These are phyloP conservation scores for Lepidium aucheri DNA, from an alignment of 345 rosid genomes.

Conservation along the genomic window DNA sequence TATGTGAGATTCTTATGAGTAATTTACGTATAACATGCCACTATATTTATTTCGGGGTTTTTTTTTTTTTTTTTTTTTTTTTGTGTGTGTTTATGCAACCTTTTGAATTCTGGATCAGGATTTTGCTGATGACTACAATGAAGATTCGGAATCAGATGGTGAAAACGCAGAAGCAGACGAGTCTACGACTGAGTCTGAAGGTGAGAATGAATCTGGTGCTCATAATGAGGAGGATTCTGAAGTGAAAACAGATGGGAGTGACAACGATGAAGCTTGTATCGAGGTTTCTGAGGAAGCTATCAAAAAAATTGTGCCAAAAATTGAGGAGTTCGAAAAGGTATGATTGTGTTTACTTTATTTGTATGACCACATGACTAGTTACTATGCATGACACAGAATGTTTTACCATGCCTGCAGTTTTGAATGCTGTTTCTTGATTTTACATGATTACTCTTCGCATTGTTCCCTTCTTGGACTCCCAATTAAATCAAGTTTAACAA, in stretches of 20 bases:
- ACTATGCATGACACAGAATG: not conserved
- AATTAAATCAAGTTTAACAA: not conserved
- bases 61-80: not conserved
- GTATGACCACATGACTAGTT: not conserved
- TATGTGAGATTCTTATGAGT: slow-evolving; percentile 58
- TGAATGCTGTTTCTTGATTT: not conserved
- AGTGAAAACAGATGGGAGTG: slow-evolving; percentile 63
- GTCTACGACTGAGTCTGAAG: slow-evolving; percentile 68
- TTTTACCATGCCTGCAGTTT: not conserved
- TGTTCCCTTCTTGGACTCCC: not conserved
- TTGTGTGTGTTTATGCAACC: not conserved
- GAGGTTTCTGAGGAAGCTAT: slow-evolving; percentile 76
- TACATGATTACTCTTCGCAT: not conserved
- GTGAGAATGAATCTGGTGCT: slow-evolving; percentile 71
- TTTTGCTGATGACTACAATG: slow-evolving; percentile 58
- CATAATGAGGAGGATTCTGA: slow-evolving; percentile 68
- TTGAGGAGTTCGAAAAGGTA: slow-evolving; percentile 81
- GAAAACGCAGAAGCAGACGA: slow-evolving; percentile 55
- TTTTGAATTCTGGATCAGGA: slow-evolving; percentile 43
- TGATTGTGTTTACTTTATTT: not conserved
- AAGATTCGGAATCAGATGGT: slow-evolving; percentile 63
- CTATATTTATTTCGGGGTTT: not conserved
- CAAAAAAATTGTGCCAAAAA: slow-evolving; percentile 65
- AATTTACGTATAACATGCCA: not conserved
- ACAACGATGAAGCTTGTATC: slow-evolving; percentile 53